Conservation (phyloP, 2,329 filamentous ascomycete species). For the Stagonosporopsis rhizophila region DNA sequence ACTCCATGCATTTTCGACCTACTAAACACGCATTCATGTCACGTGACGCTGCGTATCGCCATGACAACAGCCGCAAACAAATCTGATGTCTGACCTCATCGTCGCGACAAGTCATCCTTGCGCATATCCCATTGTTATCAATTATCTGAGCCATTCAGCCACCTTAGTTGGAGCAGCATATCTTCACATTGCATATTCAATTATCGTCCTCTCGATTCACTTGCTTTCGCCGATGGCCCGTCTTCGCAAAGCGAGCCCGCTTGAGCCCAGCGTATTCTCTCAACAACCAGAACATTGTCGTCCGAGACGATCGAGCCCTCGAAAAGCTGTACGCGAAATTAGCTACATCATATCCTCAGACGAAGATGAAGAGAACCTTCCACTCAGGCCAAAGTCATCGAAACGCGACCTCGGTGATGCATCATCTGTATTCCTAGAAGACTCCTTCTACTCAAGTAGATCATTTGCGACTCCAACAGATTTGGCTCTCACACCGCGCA, state of each 20-base stretch:
- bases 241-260: conserved; percentile 41
- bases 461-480: conserved; percentile 11
- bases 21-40: neutral
- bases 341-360: conserved; percentile 34
- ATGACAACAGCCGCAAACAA: conserved; percentile 14
- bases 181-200: neutral
- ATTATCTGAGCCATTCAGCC: neutral
- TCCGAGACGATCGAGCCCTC: conserved; percentile 36
- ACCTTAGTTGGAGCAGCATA: neutral
- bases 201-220: neutral
- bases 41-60: conserved; percentile 8
- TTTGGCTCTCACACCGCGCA: conserved; percentile 32
- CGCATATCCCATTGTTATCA: neutral
- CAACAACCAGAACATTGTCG: conserved; percentile 26
- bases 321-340: conserved; percentile 34
- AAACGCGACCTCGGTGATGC: conserved; percentile 34
- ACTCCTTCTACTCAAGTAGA: conserved; percentile 35
- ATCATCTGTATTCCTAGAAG: conserved; percentile 31
- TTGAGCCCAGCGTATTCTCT: conserved; percentile 30
- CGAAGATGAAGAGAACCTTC: conserved; percentile 32
- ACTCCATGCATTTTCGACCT: too few species aligned
- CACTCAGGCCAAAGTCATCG: conserved; percentile 38
- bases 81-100: conserved; percentile 15
- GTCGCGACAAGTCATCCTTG: conserved; percentile 8
- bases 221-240: conserved; percentile 39